A percentile compares a stretch with the other conserved stretches of the same genome.
These are phyloP conservation scores for Leccinum ochraceum DNA, from an alignment of 768 basidiomycete genomes.

Conservation along the genomic window DNA sequence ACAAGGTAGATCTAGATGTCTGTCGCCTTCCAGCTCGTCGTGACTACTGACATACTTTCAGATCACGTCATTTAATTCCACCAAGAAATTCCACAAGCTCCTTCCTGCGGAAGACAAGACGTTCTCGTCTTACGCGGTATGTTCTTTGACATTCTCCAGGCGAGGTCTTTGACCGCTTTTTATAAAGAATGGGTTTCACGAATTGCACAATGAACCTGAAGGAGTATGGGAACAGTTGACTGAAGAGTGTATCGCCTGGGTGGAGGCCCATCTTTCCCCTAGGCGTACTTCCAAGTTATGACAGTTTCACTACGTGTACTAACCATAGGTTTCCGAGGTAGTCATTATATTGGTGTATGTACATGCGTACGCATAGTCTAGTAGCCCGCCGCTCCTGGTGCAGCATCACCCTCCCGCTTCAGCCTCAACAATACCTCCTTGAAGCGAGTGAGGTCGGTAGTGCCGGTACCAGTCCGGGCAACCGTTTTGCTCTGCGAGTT, in stretches of 20 bases:
- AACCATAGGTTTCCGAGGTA: background rate
- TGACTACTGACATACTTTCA: slow-evolving; percentile 22
- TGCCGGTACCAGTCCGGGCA: slow-evolving; percentile 81
- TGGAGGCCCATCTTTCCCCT: slow-evolving; percentile 28
- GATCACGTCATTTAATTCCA: slow-evolving; percentile 57
- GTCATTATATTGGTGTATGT: slow-evolving; percentile 10
- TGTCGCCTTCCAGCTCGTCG: background rate
- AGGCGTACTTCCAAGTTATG: slow-evolving; percentile 23
- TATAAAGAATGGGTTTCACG: slow-evolving; percentile 68
- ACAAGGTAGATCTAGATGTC: slow-evolving; percentile 42
- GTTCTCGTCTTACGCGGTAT: slow-evolving; percentile 41
- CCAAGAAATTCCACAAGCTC: slow-evolving; percentile 53
- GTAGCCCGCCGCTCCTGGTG: slow-evolving; percentile 93
- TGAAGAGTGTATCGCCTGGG: slow-evolving; percentile 57
- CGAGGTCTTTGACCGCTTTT: background rate
- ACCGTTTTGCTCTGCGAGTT: slow-evolving; percentile 98
- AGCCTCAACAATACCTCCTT: slow-evolving; percentile 91
- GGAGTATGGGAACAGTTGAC: slow-evolving; percentile 61
- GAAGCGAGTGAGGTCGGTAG: slow-evolving; percentile 86
- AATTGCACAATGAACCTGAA: slow-evolving; percentile 71
- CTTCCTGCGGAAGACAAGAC: slow-evolving; percentile 56
- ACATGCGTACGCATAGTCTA: slow-evolving; percentile 37
- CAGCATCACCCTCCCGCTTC: slow-evolving; percentile 86
- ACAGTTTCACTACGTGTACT: slow-evolving; percentile 5
- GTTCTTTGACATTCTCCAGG: slow-evolving; percentile 3